These are phyloP conservation scores for Candida ficus DNA, from an alignment of 805 yeast genomes.

Conservation along the genomic window DNA sequence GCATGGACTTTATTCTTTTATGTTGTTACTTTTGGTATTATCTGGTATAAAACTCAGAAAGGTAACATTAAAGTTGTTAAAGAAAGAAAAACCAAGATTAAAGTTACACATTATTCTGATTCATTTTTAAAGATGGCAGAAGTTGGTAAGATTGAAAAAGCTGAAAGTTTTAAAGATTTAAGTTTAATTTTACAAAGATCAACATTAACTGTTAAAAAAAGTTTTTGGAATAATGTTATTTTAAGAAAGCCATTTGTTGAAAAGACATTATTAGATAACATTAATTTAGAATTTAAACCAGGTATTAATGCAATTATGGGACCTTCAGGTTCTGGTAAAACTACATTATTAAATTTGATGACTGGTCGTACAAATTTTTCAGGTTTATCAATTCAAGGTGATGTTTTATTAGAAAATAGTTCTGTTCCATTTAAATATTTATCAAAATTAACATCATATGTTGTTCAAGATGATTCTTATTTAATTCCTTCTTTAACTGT, in stretches of 20 bases:
- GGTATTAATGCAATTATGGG: slow-evolving; percentile 74
- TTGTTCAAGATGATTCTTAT: slow-evolving; percentile 75
- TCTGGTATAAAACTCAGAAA: slow-evolving; percentile 35
- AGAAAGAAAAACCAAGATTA: slow-evolving; percentile 7
- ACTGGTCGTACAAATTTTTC: slow-evolving; percentile 46
- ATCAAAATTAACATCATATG: slow-evolving; percentile 56
- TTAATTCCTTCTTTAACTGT: slow-evolving; percentile 70
- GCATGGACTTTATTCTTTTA: slow-evolving; percentile 57
- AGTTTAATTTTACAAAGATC: slow-evolving; percentile 10
- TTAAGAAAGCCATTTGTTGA: slow-evolving; percentile 6
- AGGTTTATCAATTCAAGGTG: slow-evolving; percentile 31
- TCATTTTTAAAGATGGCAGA: not conserved
- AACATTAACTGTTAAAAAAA: slow-evolving; percentile 12
- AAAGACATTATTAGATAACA: slow-evolving; percentile 24
- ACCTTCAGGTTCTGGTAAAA: slow-evolving; percentile 77
- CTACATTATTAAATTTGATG: slow-evolving; percentile 57
- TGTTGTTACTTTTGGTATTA: slow-evolving; percentile 42
- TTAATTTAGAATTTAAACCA: slow-evolving; percentile 67
- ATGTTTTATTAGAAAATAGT: slow-evolving; percentile 38
- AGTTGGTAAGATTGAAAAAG: not conserved
- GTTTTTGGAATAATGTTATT: slow-evolving; percentile 3
- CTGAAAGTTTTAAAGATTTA: not conserved
- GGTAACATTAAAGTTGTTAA: slow-evolving; percentile 17
- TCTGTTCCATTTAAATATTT: slow-evolving; percentile 28
- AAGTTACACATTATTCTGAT: not conserved